Conservation (phyloP, 192 early-diverging fungal species). For the Umbelopsis sp. region DNA sequence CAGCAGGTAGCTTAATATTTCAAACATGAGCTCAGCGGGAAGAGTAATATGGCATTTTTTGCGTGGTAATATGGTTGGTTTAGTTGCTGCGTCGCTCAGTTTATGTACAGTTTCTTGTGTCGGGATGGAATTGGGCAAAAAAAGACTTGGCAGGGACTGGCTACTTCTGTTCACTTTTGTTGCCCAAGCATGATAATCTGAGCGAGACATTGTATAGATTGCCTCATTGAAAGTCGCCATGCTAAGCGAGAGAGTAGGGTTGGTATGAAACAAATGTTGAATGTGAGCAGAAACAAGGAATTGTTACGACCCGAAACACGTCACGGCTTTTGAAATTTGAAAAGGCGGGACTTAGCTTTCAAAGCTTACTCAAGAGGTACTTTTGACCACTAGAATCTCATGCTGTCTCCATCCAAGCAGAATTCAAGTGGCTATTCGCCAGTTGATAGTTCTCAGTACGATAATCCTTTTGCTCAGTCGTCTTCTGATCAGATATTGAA, state of each 20-base stretch:
- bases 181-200: slow-evolving; percentile 21
- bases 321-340: not conserved
- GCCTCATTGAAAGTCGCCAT: slow-evolving; percentile 10
- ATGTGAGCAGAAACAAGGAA: not conserved
- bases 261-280: not conserved
- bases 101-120: not conserved
- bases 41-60: slow-evolving; percentile 21
- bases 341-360: too few species aligned
- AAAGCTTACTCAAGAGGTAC: too few species aligned
- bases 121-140: not conserved
- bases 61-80: not conserved
- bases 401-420: slow-evolving; percentile 31
- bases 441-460: slow-evolving; percentile 20
- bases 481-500: slow-evolving; percentile 13
- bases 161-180: slow-evolving; percentile 3
- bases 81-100: not conserved
- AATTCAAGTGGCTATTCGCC: slow-evolving; percentile 4
- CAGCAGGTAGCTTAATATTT: slow-evolving; percentile 43
- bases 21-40: slow-evolving; percentile 48
- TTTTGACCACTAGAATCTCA: not conserved
- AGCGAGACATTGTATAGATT: slow-evolving; percentile 21
- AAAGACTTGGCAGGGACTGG: not conserved
- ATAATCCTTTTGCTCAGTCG: slow-evolving; percentile 35
- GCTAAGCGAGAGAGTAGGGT: not conserved
- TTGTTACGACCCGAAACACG: slow-evolving; percentile 6